phyloP scores from a whole-genome alignment of 257 asterid species.

The Solanum pimpinellifolium region DNA sequence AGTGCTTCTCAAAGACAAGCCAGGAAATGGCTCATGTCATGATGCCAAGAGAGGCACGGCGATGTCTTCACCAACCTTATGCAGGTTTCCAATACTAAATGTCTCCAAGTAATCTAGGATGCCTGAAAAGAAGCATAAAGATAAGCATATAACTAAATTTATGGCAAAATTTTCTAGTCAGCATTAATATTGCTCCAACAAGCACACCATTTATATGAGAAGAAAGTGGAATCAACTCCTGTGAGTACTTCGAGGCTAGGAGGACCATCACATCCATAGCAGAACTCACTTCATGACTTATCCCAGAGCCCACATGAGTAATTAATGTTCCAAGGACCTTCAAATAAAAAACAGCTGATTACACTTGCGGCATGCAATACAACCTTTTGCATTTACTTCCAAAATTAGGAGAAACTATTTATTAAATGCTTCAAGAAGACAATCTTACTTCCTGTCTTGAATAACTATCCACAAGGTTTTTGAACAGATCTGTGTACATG shows the following conservation, averaged over 20 bases:
- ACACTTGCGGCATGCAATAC: conserved; percentile 9
- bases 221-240: conserved; percentile 59
- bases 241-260: conserved; percentile 53
- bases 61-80: conserved; percentile 35
- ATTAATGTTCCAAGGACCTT: conserved; percentile 81
- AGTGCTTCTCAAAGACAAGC: conserved; percentile 1
- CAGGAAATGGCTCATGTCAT: not conserved
- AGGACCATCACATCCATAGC: conserved; percentile 65
- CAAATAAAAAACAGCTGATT: conserved; percentile 3
- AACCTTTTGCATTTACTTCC: not conserved
- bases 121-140: conserved; percentile 31
- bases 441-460: conserved; percentile 78
- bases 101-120: conserved; percentile 87
- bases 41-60: not conserved
- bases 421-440: not conserved
- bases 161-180: not conserved
- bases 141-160: conserved; percentile 1
- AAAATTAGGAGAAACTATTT: not conserved
- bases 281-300: conserved; percentile 55
- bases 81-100: conserved; percentile 54
- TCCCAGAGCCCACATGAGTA: conserved; percentile 81
- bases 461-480: conserved; percentile 49
- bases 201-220: conserved; percentile 60
- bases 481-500: conserved; percentile 59
- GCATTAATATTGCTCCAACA: not conserved